phyloP scores from a whole-genome alignment of 2,329 filamentous ascomycete species.

The Didymella pomorum region DNA sequence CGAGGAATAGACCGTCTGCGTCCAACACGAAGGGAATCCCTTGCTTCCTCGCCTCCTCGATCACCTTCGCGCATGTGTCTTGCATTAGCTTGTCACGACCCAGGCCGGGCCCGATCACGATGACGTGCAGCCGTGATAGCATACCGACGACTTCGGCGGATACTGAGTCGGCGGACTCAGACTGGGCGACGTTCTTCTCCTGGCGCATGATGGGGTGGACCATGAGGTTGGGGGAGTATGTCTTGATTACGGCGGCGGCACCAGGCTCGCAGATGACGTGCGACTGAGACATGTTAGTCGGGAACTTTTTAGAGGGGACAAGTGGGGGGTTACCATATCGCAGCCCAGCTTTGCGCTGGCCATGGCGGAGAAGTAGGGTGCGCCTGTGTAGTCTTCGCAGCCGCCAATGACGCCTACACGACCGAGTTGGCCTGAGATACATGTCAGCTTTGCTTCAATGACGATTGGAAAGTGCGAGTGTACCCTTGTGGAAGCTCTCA shows the following conservation, averaged over 20 bases:
- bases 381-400: conserved; percentile 94
- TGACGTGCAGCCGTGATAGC: conserved; percentile 85
- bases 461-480: not conserved
- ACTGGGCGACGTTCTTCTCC: conserved; percentile 63
- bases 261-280: conserved; percentile 95
- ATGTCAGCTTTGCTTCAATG: conserved; percentile 24
- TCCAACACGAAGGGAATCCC: conserved; percentile 86
- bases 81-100: conserved; percentile 92
- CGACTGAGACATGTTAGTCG: conserved; percentile 61
- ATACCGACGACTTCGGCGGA: conserved; percentile 76
- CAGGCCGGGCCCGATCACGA: conserved; percentile 91
- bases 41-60: conserved; percentile 76
- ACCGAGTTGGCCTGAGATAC: conserved; percentile 78
- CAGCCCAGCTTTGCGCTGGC: conserved; percentile 89
- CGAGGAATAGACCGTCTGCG: conserved; percentile 84
- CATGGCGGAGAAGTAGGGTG: conserved; percentile 98
- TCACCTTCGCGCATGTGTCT: conserved; percentile 79
- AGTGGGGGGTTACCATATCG: conserved; percentile 72
- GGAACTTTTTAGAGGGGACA: conserved; percentile 8
- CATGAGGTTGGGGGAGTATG: conserved; percentile 98
- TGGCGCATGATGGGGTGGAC: conserved; percentile 96
- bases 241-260: conserved; percentile 88
- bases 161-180: conserved; percentile 68
- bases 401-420: conserved; percentile 93
- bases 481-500: conserved; percentile 95